phyloP scores from a whole-genome alignment of 129 eudicot species.

The Logfia minima region DNA sequence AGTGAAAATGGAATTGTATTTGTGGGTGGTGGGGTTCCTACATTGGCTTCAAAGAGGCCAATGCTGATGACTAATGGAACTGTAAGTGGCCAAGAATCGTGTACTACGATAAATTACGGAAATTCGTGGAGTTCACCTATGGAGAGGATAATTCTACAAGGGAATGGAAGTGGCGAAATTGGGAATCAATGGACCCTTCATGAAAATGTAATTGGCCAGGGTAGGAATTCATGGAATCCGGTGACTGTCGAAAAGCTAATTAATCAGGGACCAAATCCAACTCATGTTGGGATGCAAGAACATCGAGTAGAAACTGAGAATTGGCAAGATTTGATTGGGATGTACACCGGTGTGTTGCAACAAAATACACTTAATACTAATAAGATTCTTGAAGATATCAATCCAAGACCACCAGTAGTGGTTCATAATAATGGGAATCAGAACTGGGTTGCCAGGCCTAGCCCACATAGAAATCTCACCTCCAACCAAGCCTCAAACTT shows the following conservation, averaged over 20 bases:
- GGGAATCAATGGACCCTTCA: no score
- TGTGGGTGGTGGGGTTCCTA: slow-evolving; percentile 10
- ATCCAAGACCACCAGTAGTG: not conserved
- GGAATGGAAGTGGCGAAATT: not conserved
- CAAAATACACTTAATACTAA: slow-evolving; percentile 13
- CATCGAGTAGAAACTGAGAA: slow-evolving; percentile 31
- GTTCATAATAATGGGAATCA: slow-evolving; percentile 24
- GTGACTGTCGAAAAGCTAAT: slow-evolving; percentile 39
- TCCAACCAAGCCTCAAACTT: slow-evolving; percentile 18
- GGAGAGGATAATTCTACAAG: slow-evolving; percentile 6
- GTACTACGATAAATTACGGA: not conserved
- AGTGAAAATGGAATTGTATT: not conserved
- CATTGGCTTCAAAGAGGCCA: slow-evolving; percentile 4
- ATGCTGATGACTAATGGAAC: not conserved
- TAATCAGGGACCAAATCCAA: slow-evolving; percentile 18
- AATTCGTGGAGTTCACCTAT: slow-evolving; percentile 24
- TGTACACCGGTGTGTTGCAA: slow-evolving; percentile 49
- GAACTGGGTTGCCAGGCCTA: slow-evolving; percentile 10
- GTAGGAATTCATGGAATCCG: slow-evolving; percentile 29
- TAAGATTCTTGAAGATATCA: slow-evolving; percentile 20
- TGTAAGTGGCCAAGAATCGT: not conserved
- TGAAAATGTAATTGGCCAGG: no score
- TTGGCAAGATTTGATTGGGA: slow-evolving; percentile 57
- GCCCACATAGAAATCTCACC: not conserved
- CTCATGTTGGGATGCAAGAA: slow-evolving; percentile 28